Conservation (phyloP, 306 rosid species). For the Chamaecrista fasciculata region DNA sequence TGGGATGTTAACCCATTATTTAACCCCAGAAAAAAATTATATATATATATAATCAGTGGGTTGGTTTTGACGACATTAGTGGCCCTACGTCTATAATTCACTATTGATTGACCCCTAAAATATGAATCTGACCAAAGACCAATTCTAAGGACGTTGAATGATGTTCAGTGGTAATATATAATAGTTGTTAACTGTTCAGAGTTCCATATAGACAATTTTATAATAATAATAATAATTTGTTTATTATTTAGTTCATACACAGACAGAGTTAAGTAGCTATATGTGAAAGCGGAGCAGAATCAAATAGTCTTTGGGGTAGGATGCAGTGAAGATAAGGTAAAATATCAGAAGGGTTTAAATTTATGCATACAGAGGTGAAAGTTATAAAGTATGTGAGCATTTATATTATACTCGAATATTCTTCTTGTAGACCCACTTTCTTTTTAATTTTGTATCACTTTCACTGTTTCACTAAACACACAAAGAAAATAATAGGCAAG, state of each 20-base stretch:
- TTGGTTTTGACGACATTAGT: not conserved
- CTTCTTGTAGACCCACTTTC: not conserved
- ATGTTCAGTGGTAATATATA: not conserved
- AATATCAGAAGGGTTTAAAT: no score
- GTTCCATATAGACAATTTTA: no score
- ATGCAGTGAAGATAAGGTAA: no score
- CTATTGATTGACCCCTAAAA: not conserved
- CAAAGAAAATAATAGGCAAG: constrained; percentile 1
- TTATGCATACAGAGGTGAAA: no score
- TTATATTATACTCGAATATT: not conserved
- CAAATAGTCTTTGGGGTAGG: no score
- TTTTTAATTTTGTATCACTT: not conserved
- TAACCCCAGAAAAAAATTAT: not conserved
- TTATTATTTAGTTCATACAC: no score
- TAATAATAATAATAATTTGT: no score
- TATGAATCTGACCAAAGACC: not conserved
- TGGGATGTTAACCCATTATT: no score
- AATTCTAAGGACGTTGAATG: not conserved
- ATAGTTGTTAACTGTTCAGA: not conserved
- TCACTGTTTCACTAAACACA: not conserved
- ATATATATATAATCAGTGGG: not conserved
- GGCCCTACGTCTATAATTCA: not conserved
- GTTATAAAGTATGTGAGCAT: no score
- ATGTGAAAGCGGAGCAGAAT: no score
- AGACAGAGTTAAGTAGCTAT: no score